Percentiles rank a stretch among this genome's conserved stretches.
Evolutionary conservation across 2,329 filamentous ascomycete genomes (phyloP).

Genomic region (Aspergillus pseudoviridinutans): DNA sequence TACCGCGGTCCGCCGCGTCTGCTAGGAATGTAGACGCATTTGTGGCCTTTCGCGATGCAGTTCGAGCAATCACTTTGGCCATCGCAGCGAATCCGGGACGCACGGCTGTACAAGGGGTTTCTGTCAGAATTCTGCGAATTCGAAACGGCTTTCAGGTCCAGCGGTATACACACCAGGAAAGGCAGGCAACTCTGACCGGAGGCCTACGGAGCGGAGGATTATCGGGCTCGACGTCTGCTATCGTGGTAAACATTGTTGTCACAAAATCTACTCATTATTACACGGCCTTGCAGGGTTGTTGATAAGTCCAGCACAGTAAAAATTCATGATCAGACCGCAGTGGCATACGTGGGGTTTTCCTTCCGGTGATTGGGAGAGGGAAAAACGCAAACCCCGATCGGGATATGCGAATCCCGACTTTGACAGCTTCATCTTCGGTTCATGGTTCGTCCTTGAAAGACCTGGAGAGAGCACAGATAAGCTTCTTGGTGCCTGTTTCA

Average conservation of each 20-base stretch:
- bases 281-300: background rate
- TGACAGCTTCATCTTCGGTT: background rate
- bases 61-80: slow-evolving; percentile 42
- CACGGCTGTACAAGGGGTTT: slow-evolving; percentile 32
- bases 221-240: background rate
- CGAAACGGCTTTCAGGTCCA: background rate
- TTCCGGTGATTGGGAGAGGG: background rate
- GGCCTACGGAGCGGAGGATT: slow-evolving; percentile 23
- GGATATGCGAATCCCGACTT: slow-evolving; percentile 11
- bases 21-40: slow-evolving; percentile 25
- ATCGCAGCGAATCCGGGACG: slow-evolving; percentile 47
- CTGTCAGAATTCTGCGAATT: slow-evolving; percentile 1
- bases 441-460: background rate
- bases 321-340: too few species aligned
- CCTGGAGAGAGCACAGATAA: background rate
- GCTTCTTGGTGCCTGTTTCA: background rate
- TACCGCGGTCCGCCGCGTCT: slow-evolving; percentile 19
- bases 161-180: slow-evolving; percentile 44
- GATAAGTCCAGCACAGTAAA: too few species aligned
- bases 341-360: background rate
- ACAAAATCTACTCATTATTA: background rate
- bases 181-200: slow-evolving; percentile 50
- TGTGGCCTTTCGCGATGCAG: slow-evolving; percentile 25
- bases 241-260: background rate
- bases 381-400: slow-evolving; percentile 13